phyloP scores from a whole-genome alignment of 805 yeast species.

The Myxozyma vanderwaltii region DNA sequence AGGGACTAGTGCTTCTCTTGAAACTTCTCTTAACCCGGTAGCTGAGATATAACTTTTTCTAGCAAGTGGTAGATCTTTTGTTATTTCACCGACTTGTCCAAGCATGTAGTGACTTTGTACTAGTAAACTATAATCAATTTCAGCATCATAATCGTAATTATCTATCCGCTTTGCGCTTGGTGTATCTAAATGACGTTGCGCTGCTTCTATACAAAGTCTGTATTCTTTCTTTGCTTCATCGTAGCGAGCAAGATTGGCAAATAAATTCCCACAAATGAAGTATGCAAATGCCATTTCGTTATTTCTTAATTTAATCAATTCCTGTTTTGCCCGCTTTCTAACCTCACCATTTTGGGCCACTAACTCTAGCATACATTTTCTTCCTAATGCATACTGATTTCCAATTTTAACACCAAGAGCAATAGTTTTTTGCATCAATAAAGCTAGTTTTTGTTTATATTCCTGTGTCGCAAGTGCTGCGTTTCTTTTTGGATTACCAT shows the following conservation, averaged over 20 bases:
- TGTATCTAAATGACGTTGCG: conserved; percentile 25
- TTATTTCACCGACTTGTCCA: conserved; percentile 10
- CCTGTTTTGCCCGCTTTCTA: conserved; percentile 3
- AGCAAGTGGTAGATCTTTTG: conserved; percentile 10
- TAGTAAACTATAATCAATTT: conserved; percentile 21
- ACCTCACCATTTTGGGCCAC: neutral
- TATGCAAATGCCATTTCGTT: conserved; percentile 25
- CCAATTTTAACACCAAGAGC: neutral
- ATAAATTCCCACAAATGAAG: conserved; percentile 14
- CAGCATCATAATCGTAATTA: conserved; percentile 28
- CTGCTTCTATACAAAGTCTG: conserved; percentile 16
- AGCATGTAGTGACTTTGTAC: conserved; percentile 18
- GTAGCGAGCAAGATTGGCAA: neutral
- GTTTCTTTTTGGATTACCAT: no score
- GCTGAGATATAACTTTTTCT: conserved; percentile 14
- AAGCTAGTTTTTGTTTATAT: neutral
- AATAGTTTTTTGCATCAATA: neutral
- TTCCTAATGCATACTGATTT: conserved; percentile 4
- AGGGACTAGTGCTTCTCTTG: conserved; percentile 14
- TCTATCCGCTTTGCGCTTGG: conserved; percentile 8
- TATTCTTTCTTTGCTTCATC: conserved; percentile 11
- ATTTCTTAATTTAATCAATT: conserved; percentile 12
- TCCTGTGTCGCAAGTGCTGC: neutral
- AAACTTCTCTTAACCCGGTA: conserved; percentile 6
- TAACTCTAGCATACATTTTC: neutral